These are phyloP conservation scores for Aspergillus chevalieri DNA, from an alignment of 2,329 filamentous ascomycete species.

Conservation along the genomic window DNA sequence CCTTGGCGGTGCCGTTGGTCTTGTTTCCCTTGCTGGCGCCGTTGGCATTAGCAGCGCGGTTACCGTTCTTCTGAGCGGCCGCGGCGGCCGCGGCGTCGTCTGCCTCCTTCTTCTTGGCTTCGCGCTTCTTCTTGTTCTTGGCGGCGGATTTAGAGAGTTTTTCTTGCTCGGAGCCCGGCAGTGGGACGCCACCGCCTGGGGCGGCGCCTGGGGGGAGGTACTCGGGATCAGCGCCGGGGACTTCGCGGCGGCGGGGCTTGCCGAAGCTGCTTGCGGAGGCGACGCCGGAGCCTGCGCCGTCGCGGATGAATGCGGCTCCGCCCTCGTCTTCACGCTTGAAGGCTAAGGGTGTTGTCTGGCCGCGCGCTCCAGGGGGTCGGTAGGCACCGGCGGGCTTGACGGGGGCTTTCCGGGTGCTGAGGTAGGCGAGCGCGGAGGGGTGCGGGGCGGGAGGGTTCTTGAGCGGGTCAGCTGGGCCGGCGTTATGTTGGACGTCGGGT, in stretches of 20 bases:
- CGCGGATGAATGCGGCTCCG: constrained; percentile 78
- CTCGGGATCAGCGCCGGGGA: constrained; percentile 78
- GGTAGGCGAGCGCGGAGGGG: constrained; percentile 71
- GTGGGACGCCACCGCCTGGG: constrained; percentile 59
- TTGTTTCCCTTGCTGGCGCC: constrained; percentile 12
- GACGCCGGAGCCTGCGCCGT: constrained; percentile 57
- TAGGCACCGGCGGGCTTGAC: constrained; percentile 97
- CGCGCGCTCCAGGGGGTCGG: constrained; percentile 86
- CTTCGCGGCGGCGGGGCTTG: constrained; percentile 63
- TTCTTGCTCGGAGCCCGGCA: constrained; percentile 61
- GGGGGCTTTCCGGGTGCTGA: constrained; percentile 84
- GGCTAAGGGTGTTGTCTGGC: constrained; percentile 78
- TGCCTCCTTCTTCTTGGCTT: constrained; percentile 83
- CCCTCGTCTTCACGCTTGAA: constrained; percentile 98
- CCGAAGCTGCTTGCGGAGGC: constrained; percentile 71
- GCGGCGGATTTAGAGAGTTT: constrained; percentile 74
- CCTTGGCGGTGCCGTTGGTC: constrained; percentile 28
- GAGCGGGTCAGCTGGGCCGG: constrained; percentile 65
- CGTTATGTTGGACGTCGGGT: constrained; percentile 44
- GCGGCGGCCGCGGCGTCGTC: constrained; percentile 55
- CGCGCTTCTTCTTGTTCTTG: constrained; percentile 98
- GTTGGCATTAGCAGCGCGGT: constrained; percentile 12
- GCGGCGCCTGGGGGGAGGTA: constrained; percentile 62
- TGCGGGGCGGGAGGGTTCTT: constrained; percentile 70
- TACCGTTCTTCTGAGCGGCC: constrained; percentile 32